These are phyloP conservation scores for Mucor circinelloides DNA, from an alignment of 371 early-diverging fungal genomes.

Conservation along the genomic window DNA sequence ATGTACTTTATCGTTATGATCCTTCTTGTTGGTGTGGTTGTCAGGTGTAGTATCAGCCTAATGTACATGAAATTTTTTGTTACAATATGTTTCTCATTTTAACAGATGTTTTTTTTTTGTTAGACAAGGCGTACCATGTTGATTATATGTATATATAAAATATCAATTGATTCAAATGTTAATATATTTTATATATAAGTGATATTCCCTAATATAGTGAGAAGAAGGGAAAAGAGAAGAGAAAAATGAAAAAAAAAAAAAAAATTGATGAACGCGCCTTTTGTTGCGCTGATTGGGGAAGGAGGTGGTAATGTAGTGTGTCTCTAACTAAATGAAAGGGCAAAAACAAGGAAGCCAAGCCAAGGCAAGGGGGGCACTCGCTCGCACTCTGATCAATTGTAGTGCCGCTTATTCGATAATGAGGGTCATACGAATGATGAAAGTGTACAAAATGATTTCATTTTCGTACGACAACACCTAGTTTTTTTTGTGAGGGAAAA, in stretches of 20 bases:
- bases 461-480: not conserved
- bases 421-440: not conserved
- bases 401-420: not conserved
- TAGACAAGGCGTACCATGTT: not conserved
- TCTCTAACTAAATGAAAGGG: no score
- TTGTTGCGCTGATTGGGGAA: not conserved
- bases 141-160: not conserved
- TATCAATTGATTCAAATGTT: not conserved
- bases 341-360: not conserved
- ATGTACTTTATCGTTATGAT: constrained; percentile 55
- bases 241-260: not conserved
- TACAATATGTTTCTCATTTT: not conserved
- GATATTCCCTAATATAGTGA: constrained; percentile 2
- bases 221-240: not conserved
- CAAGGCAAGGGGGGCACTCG: not conserved
- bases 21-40: constrained; percentile 22
- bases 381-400: not conserved
- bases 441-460: not conserved
- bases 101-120: not conserved
- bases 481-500: not conserved
- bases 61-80: not conserved
- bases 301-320: no score
- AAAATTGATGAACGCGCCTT: not conserved
- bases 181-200: not conserved
- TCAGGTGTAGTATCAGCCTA: constrained; percentile 51